Percentiles rank a stretch among this genome's conserved stretches.
These are phyloP conservation scores for Groenewaldozyma salmanticensis DNA, from an alignment of 805 yeast species.

Conservation along the genomic window DNA sequence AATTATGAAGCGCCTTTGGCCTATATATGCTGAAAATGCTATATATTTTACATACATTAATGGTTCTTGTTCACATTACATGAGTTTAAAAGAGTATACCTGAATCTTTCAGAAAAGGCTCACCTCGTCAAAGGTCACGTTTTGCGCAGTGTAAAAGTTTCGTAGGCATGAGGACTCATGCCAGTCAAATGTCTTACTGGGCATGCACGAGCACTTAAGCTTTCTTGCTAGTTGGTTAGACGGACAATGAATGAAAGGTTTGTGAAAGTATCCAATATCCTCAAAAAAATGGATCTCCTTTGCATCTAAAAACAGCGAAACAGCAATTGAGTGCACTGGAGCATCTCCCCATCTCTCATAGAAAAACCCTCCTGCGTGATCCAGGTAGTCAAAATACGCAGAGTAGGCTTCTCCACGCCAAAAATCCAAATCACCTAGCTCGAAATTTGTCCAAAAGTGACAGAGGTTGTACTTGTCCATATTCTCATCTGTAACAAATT, in stretches of 20 bases:
- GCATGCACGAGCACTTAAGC: conserved; percentile 48
- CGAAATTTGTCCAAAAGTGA: conserved; percentile 79
- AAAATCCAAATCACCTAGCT: conserved; percentile 61
- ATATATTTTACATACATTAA: too few species aligned
- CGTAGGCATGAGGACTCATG: conserved; percentile 29
- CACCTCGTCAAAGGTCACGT: conserved; percentile 9
- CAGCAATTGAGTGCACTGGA: conserved; percentile 78
- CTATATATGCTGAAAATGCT: too few species aligned
- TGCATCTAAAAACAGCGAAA: conserved; percentile 46
- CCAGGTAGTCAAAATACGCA: conserved; percentile 53
- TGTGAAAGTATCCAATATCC: conserved; percentile 66
- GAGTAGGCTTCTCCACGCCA: conserved; percentile 51
- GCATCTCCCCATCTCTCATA: conserved; percentile 95
- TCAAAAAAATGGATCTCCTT: conserved; percentile 59
- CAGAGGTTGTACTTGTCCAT: conserved; percentile 57
- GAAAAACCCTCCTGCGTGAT: conserved; percentile 64
- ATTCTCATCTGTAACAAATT: conserved; percentile 53
- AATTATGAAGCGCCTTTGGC: too few species aligned
- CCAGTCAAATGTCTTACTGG: conserved; percentile 27
- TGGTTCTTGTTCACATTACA: too few species aligned
- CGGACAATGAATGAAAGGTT: conserved; percentile 57
- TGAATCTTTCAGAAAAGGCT: not conserved
- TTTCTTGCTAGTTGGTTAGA: conserved; percentile 36
- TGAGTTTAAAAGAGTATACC: too few species aligned
- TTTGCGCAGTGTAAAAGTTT: conserved; percentile 24